Conservation (phyloP, 331 rosid species). For the Prunus yedoensis region DNA sequence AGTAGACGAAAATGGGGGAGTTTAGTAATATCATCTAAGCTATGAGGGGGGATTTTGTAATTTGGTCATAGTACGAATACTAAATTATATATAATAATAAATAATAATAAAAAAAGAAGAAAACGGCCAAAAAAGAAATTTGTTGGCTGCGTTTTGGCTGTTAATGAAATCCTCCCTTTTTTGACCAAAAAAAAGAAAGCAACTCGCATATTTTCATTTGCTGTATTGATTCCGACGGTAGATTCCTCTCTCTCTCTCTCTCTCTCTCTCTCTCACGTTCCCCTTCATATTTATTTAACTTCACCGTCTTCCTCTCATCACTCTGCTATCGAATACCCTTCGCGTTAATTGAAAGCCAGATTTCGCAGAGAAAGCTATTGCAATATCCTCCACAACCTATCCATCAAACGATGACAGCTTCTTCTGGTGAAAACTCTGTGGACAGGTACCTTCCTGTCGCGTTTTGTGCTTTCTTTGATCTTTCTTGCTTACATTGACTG, state of each 20-base stretch:
- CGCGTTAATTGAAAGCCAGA: background rate
- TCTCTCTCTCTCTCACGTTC: background rate
- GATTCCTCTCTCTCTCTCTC: constrained; percentile 12
- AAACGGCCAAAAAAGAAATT: background rate
- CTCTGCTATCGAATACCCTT: background rate
- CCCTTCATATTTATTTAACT: background rate
- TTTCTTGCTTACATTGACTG: constrained; percentile 4
- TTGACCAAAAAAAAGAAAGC: background rate
- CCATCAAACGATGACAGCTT: constrained; percentile 49
- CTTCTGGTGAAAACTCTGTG: constrained; percentile 32
- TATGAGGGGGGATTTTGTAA: background rate
- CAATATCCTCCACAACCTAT: background rate
- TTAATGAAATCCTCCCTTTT: no score
- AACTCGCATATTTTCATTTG: background rate
- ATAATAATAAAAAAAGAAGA: background rate
- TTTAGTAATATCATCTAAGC: background rate
- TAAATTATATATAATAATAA: background rate
- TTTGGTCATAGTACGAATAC: background rate
- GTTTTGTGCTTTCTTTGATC: background rate
- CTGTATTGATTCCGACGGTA: constrained; percentile 23
- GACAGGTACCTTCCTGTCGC: constrained; percentile 41
- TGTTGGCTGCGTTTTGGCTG: background rate
- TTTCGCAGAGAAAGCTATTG: background rate
- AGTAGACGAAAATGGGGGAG: background rate
- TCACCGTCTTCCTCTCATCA: background rate